Percentiles rank a stretch among this genome's conserved stretches.
phyloP scores from a whole-genome alignment of 805 yeast species.

The Candida berthetii region DNA sequence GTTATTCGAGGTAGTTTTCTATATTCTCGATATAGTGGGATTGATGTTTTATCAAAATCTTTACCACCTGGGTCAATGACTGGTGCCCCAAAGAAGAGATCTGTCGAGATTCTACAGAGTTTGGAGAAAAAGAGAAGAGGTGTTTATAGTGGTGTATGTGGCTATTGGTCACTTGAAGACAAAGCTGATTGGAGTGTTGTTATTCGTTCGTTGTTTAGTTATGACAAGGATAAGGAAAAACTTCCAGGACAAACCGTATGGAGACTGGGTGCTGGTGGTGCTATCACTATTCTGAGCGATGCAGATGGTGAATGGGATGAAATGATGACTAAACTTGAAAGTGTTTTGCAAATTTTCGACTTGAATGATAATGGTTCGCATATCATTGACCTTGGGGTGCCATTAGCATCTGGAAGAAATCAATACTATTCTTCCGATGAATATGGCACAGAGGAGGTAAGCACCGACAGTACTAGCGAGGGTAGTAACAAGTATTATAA shows the following conservation, averaged over 20 bases:
- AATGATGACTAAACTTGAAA: conserved; percentile 72
- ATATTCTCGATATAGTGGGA: conserved; percentile 43
- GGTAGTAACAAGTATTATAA: too few species aligned
- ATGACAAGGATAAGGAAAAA: conserved; percentile 37
- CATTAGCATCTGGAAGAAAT: too few species aligned
- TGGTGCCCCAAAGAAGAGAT: conserved; percentile 95
- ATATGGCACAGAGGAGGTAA: too few species aligned
- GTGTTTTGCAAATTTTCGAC: conserved; percentile 51
- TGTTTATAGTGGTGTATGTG: conserved; percentile 89
- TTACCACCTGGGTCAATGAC: conserved; percentile 99
- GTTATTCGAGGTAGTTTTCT: conserved; percentile 61
- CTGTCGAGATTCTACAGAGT: conserved; percentile 72
- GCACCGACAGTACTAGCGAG: too few species aligned
- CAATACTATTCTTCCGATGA: too few species aligned
- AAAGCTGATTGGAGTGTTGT: conserved; percentile 95
- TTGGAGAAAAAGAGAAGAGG: conserved; percentile 49
- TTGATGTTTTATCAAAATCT: conserved; percentile 72
- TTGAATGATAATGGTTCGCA: too few species aligned
- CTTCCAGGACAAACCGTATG: conserved; percentile 36
- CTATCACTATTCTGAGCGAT: conserved; percentile 84
- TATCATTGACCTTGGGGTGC: too few species aligned
- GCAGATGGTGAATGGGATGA: conserved; percentile 89
- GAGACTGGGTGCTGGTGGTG: conserved; percentile 98
- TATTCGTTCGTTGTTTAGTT: conserved; percentile 75
- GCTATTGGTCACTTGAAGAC: conserved; percentile 88